Conservation (phyloP, 176 grass and related monocot genomes). For the Urochloa ruziziensis region DNA sequence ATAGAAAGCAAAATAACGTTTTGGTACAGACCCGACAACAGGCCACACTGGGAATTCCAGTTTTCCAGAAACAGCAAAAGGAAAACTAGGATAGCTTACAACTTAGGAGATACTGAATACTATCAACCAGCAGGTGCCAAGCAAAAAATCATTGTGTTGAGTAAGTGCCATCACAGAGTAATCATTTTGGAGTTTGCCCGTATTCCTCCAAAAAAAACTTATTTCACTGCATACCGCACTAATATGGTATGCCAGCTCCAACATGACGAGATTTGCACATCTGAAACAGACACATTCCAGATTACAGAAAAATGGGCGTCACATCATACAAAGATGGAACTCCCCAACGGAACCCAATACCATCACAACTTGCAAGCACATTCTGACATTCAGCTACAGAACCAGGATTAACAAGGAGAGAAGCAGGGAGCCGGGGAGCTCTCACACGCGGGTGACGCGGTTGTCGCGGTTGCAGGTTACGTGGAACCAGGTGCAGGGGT, state of each 20-base stretch:
- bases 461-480: constrained; percentile 69
- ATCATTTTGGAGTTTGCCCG: not conserved
- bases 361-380: not conserved
- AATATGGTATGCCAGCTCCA: not conserved
- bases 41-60: no score
- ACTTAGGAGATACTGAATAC: no score
- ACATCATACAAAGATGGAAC: not conserved
- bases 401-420: not conserved
- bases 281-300: not conserved
- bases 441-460: constrained; percentile 57
- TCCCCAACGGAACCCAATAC: not conserved
- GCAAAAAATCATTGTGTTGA: not conserved
- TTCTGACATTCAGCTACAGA: not conserved
- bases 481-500: constrained; percentile 92
- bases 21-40: no score
- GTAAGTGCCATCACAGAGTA: not conserved
- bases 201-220: not conserved
- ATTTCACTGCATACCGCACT: not conserved
- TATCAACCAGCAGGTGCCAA: not conserved
- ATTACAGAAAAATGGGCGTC: not conserved
- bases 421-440: not conserved
- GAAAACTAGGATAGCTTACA: no score
- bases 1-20: no score
- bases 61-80: no score
- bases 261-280: not conserved